Evolutionary conservation across 441 rosid species (phyloP), one percentile per base, ranked within the genome.

Genomic region (Corymbia citriodora): DNA sequence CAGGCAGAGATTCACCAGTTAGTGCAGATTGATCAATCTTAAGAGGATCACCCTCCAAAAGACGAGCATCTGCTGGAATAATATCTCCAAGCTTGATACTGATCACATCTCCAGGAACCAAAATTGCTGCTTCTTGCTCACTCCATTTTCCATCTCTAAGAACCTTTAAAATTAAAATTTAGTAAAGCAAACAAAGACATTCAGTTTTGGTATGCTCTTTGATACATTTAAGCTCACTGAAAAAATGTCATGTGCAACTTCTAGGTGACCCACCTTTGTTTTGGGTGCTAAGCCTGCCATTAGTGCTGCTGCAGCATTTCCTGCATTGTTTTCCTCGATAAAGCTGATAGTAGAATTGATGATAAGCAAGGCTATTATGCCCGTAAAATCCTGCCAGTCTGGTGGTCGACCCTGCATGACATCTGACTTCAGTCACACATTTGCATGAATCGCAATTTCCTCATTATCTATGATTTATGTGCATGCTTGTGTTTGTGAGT

Each of bases 221-320:
- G 18, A 79, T 79, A 45, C 10, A 79, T 79, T 79, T 79, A 15
- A 52, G 54, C 10, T 49, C 55, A 50, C 23, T 86, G 61, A 50
- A 88, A 88, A 25, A 48, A 70, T 27, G 86, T 89, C 11, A n/a
- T n/a, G 52, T 54, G 65, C 63, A n/a, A 53, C 65, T 18, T 54
- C 7, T 87, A 31, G 29, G 18, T 16, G 27, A 52, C 45, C 33
- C 16, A 94, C 96, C 92, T 95, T 96, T 87, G 97, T 93, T 93
- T 96, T 94, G 48, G 98, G 98, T 88, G 98, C 97, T 74, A 96
- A 94, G 91, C 98, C 95, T 2, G 98, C 97, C 98, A 96, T 96
- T 61, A 96, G 95, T 16, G 98, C 96, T 15, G 96, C 96, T 1
- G 98, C 98, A 12, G 98, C 98, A 89, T 96, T 96, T 16, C 97